Percentiles rank a stretch among this genome's conserved stretches.
phyloP scores from a whole-genome alignment of 2,329 filamentous ascomycete species.

The Arthroderma uncinatum region DNA sequence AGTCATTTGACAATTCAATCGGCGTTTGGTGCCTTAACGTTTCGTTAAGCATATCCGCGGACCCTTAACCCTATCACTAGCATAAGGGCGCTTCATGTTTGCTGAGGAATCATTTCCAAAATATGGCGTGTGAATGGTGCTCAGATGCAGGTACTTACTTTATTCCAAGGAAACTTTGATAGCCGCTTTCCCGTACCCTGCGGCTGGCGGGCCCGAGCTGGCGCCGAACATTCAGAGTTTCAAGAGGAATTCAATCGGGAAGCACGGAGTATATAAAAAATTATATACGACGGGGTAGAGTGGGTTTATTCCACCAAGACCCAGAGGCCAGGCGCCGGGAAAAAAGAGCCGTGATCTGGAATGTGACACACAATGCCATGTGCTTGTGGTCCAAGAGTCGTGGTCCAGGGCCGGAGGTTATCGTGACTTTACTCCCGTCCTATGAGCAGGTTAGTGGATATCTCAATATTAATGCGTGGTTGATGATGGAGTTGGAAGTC shows the following conservation, averaged over 20 bases:
- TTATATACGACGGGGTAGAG: neutral
- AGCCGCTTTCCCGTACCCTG: neutral
- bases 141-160: neutral
- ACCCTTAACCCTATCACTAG: too few species aligned
- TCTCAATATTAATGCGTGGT: too few species aligned
- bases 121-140: neutral
- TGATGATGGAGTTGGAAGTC: neutral
- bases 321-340: neutral
- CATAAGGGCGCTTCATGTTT: too few species aligned
- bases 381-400: too few species aligned
- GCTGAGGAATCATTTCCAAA: too few species aligned
- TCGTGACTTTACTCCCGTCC: too few species aligned
- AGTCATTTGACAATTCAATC: too few species aligned
- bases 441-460: neutral
- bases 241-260: neutral
- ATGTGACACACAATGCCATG: too few species aligned
- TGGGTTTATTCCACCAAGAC: neutral
- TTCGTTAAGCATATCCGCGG: neutral
- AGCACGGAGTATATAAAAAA: neutral
- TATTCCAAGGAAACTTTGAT: neutral
- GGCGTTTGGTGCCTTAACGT: too few species aligned
- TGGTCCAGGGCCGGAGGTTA: too few species aligned
- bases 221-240: neutral
- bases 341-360: neutral
- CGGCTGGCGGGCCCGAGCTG: neutral